Evolutionary conservation across 2,329 filamentous ascomycete species (phyloP).

Genomic region (Epichloe sibirici): DNA sequence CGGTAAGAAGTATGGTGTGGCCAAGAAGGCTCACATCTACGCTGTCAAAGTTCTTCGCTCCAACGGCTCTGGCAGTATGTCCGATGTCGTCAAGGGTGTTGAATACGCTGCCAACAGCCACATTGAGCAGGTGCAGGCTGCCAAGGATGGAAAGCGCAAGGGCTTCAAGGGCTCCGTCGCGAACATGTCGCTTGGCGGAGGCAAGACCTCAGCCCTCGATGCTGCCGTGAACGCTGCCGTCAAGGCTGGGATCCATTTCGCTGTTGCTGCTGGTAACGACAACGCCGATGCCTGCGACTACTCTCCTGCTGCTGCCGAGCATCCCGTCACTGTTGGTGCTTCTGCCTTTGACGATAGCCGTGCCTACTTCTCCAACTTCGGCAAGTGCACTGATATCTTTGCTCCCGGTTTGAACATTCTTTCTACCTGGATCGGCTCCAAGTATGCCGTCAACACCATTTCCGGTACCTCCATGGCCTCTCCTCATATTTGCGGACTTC

Average conservation of each 20-base stretch:
- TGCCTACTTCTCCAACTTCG: conserved; percentile 99
- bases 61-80: conserved; percentile 97
- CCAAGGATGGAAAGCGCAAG: conserved; percentile 83
- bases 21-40: conserved; percentile 95
- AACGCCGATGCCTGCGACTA: conserved; percentile 99
- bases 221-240: conserved; percentile 90
- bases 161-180: conserved; percentile 97
- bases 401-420: conserved; percentile 92
- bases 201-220: conserved; percentile 88
- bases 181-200: conserved; percentile 98
- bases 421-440: conserved; percentile 97
- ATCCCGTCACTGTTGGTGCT: conserved; percentile 91
- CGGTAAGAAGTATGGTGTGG: conserved; percentile 97
- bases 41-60: conserved; percentile 97
- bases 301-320: conserved; percentile 84
- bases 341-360: conserved; percentile 88
- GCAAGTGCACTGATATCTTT: conserved; percentile 99
- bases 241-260: conserved; percentile 85
- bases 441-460: conserved; percentile 95
- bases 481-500: conserved; percentile 87
- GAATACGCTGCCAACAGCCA: conserved; percentile 84
- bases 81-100: conserved; percentile 95
- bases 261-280: conserved; percentile 96
- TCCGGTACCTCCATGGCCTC: conserved; percentile 99
- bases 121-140: conserved; percentile 58